Evolutionary conservation across 129 eudicot genomes (phyloP), one percentile per base, ranked within the genome.

Genomic region (Heracleum sosnowskyi): DNA sequence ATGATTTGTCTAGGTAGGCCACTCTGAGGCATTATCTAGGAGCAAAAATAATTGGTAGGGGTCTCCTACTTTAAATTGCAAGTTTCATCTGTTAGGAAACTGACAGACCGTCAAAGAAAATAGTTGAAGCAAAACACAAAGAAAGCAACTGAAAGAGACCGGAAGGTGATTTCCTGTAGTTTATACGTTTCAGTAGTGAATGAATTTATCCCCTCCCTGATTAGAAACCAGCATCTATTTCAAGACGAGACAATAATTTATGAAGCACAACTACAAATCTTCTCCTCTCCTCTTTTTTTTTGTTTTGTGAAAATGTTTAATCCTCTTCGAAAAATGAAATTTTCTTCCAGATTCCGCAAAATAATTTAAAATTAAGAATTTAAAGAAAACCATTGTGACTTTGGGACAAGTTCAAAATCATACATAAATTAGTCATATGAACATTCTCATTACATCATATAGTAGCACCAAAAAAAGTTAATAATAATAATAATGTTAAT

Each of bases 21-120:
- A 77, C 73, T 60, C 28, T 31, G 26, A 18, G 69, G 15, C 63
- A 46, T n/a, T 45, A 63, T 79, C 41, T 37, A 35, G 10, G 41
- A 70, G 40, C 77, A 70, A 49, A 6, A 6, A 42, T 75, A 47
- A 53, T 35, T 51, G 39, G 84, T 76, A 82, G 81, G 84, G 84
- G 81, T 80, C 84, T 42, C 77, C 77, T 35, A 6, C 39, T 66
- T 26, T 28, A 26, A 26, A n/a, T 76, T 31, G 13, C 69, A 76
- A 76, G n/a, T 53, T 24, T 76, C 18, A n/a, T 37, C 51, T 77
- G 72, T 46, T 33, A 2, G 12, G 28, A 36, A 77, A 37, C 51
- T 35, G 51, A 35, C 35, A 76, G 26, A 22, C 18, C 22, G 45
- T 22, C 40, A 34, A 57, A 53, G 41, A 22, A 29, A 28, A 22